A percentile compares a stretch with the other conserved stretches of the same genome.
These are phyloP conservation scores for Craspedostauros australis DNA, from an alignment of 108 stramenopile species.

Conservation along the genomic window DNA sequence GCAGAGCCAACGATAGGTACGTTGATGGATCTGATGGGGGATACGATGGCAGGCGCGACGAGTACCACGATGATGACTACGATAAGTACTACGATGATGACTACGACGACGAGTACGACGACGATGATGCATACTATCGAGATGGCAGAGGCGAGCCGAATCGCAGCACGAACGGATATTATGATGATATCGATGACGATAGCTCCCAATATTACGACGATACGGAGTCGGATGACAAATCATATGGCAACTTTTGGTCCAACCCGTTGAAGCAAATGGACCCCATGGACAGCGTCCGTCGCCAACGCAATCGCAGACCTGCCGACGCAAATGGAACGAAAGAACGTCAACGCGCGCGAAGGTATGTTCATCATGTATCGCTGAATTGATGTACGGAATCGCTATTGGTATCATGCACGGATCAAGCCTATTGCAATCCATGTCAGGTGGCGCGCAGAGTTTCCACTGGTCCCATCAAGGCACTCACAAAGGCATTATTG, in stretches of 20 bases:
- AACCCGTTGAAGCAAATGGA: too few relatives aligned
- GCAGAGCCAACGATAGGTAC: too few relatives aligned
- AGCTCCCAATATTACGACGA: background rate
- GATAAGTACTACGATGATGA: constrained; percentile 20
- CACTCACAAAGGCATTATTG: too few relatives aligned
- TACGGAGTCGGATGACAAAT: too few relatives aligned
- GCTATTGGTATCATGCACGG: background rate
- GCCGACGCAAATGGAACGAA: too few relatives aligned
- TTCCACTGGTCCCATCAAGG: background rate
- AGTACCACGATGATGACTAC: constrained; percentile 22
- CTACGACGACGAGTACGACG: constrained; percentile 19
- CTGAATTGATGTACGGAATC: too few relatives aligned
- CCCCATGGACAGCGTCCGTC: too few relatives aligned
- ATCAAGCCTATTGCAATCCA: background rate
- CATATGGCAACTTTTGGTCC: constrained; percentile 56
- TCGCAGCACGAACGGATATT: background rate
- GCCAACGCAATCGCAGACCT: too few relatives aligned
- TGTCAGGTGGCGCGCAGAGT: background rate
- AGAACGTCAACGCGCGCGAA: too few relatives aligned
- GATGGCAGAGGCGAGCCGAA: constrained; percentile 19
- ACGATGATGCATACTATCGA: constrained; percentile 21
- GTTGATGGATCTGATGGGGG: too few relatives aligned
- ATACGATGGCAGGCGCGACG: too few relatives aligned
- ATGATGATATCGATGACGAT: background rate
- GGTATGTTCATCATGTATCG: too few relatives aligned